Conservation (phyloP, 257 asterid species). For the Penstemon newberryi region DNA sequence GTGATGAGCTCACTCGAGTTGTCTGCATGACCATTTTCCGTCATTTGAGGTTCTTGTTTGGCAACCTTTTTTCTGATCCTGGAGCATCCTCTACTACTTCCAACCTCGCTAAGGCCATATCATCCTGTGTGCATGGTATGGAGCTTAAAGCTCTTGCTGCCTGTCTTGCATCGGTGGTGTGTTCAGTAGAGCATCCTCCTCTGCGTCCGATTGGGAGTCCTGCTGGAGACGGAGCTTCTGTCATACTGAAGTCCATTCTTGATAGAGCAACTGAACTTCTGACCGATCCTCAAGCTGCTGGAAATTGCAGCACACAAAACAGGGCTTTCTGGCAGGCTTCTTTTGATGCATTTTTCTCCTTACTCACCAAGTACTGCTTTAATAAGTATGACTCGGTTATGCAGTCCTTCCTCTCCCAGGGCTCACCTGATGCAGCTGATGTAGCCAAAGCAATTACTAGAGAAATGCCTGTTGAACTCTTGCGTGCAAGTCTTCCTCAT, state of each 20-base stretch:
- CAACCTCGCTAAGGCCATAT: conserved; percentile 47
- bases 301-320: conserved; percentile 47
- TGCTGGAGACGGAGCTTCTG: conserved; percentile 74
- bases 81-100: conserved; percentile 35
- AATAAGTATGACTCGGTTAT: conserved; percentile 59
- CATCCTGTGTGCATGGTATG: conserved; percentile 47
- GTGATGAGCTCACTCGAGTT: conserved; percentile 55
- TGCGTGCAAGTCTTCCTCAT: conserved; percentile 79
- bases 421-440: conserved; percentile 50
- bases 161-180: conserved; percentile 81
- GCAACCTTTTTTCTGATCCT: conserved; percentile 45
- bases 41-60: conserved; percentile 72
- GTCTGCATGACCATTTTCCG: conserved; percentile 85
- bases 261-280: conserved; percentile 73
- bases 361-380: conserved; percentile 68
- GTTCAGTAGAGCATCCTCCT: conserved; percentile 73
- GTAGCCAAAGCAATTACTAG: conserved; percentile 54
- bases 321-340: conserved; percentile 83
- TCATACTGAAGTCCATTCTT: conserved; percentile 62
- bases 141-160: conserved; percentile 70
- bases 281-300: conserved; percentile 54
- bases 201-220: conserved; percentile 67
- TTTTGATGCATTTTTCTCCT: conserved; percentile 66
- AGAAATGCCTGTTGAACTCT: conserved; percentile 75
- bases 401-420: conserved; percentile 51